Percentiles rank a stretch among this genome's conserved stretches.
Evolutionary conservation across 2,329 filamentous ascomycete species (phyloP).

Genomic region (Fusarium buharicum): DNA sequence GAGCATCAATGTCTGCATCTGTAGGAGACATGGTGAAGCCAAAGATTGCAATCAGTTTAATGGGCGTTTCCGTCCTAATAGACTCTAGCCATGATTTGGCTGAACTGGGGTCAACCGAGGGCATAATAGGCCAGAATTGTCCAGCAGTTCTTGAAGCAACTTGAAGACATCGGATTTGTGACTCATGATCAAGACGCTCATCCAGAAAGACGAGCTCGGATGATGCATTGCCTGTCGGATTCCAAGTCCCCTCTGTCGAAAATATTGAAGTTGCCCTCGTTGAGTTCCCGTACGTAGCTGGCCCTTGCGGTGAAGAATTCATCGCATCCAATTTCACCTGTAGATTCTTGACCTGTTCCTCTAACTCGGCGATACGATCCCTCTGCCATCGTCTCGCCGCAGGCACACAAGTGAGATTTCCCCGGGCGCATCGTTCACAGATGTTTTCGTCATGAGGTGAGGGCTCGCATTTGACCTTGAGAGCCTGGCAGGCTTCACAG

Average conservation of each 20-base stretch:
- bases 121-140: constrained; percentile 16
- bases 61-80: constrained; percentile 1
- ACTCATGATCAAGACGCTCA: constrained; percentile 11
- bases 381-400: constrained; percentile 29
- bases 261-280: constrained; percentile 24
- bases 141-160: not conserved
- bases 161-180: constrained; percentile 4
- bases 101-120: constrained; percentile 2
- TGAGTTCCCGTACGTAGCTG: constrained; percentile 9
- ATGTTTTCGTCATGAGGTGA: not conserved
- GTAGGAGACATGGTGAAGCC: constrained; percentile 1
- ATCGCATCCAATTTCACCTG: constrained; percentile 13
- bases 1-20: not conserved
- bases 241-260: constrained; percentile 8
- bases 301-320: constrained; percentile 4
- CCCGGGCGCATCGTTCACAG: constrained; percentile 26
- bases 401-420: constrained; percentile 17
- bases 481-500: constrained; percentile 31
- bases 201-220: constrained; percentile 20
- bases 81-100: constrained; percentile 13
- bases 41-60: constrained; percentile 21
- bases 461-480: constrained; percentile 34
- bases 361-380: constrained; percentile 23
- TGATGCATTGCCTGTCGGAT: not conserved
- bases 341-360: constrained; percentile 23